A percentile compares a stretch with the other conserved stretches of the same genome.
phyloP scores from a whole-genome alignment of 306 rosid genomes.

The Trifolium dubium region DNA sequence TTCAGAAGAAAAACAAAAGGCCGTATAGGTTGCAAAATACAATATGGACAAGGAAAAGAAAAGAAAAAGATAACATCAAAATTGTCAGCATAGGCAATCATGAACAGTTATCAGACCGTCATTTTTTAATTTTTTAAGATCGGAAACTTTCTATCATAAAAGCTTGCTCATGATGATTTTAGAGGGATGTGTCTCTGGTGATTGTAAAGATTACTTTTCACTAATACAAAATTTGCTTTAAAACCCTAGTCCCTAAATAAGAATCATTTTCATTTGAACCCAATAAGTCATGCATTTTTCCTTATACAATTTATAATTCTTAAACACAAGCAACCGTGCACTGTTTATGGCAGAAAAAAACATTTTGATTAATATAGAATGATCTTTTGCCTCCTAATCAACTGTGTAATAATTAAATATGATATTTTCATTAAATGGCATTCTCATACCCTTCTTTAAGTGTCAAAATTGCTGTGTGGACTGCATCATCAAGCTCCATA shows the following conservation, averaged over 20 bases:
- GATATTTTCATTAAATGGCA: constrained; percentile 28
- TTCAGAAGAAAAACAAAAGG: not conserved
- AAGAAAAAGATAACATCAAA: not conserved
- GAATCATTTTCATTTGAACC: constrained; percentile 1
- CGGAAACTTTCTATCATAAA: constrained; percentile 6
- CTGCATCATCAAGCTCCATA: constrained; percentile 98
- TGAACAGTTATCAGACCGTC: not conserved
- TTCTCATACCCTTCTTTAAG: constrained; percentile 89
- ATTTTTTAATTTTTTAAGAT: not conserved
- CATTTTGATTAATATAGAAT: constrained; percentile 7
- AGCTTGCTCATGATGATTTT: constrained; percentile 11
- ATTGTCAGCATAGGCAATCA: constrained; percentile 1
- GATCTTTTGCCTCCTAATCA: constrained; percentile 15
- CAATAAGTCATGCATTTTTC: constrained; percentile 27
- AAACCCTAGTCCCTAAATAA: constrained; percentile 20
- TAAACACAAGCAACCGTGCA: constrained; percentile 15
- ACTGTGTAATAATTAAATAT: constrained; percentile 24
- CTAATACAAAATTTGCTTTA: not conserved
- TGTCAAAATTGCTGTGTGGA: constrained; percentile 95
- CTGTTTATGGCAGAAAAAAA: constrained; percentile 1
- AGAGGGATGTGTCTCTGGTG: not conserved
- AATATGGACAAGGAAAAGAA: not conserved
- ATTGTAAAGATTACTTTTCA: constrained; percentile 19
- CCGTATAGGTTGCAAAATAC: constrained; percentile 6
- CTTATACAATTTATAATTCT: constrained; percentile 23